Evolutionary conservation across 2,329 filamentous ascomycete genomes (phyloP), one percentile per base, ranked within the genome.

Genomic region (Penicillium crustosum): DNA sequence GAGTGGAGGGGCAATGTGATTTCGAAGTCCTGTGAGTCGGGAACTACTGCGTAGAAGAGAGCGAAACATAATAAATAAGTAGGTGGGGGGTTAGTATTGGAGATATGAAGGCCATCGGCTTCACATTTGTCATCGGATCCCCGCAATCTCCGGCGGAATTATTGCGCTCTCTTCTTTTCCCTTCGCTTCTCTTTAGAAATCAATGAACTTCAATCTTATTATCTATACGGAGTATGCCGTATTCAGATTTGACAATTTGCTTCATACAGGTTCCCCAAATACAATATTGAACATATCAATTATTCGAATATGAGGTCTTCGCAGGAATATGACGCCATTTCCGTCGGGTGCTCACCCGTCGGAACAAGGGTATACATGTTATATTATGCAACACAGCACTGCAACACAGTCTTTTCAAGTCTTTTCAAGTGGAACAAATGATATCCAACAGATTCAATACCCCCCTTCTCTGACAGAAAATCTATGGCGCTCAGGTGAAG

Each of bases 1-100:
- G 33, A 33, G 29, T 41, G 54, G 31, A 25, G 54, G 38, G 29
- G 50, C 17, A 39, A 63, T 56, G 4, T 68, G 65, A 48, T 51
- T 57, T 42, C 55, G 52, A 17, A 68, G 31, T 45, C 49, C 41
- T 35, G 59, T 50, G 6, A 67, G 57, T 33, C 64, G 65, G 42
- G 60, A 21, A 52, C 43, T 55, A 29, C 51, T 56, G 48, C 57
- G 55, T 41, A 51, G 44, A 43, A 66, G 49, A 44, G 53, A 29
- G 27, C 55, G 53, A 45, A 57, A 62, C 63, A 66, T 66, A 29
- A 29, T 31, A 50, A 31, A 27, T 36, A 59, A 17, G 45, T 29
- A 50, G 47, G 48, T 25, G 36, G 19, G 19, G 36, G n/a, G 7
- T n/a, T n/a, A 17, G 36, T 17, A 7, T 10, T 4, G 17, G 15